Evolutionary conservation across 768 basidiomycete species (phyloP).

Genomic region (Collybia nuda): DNA sequence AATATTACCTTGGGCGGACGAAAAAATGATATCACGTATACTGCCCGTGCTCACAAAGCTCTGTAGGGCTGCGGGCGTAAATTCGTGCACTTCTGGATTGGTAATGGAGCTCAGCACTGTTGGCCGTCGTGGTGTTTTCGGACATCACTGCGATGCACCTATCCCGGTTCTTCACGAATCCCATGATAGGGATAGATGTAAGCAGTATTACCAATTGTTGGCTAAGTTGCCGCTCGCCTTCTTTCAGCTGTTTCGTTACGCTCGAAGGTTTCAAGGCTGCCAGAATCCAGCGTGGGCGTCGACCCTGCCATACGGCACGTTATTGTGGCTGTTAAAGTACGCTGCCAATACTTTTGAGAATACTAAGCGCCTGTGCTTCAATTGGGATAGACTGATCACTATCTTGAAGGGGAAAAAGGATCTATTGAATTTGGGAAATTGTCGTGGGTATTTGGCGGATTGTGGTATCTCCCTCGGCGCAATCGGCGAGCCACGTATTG

Average conservation of each 20-base stretch:
- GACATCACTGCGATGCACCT: too few relatives aligned
- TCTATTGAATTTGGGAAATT: conserved; percentile 12
- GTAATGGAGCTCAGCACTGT: too few relatives aligned
- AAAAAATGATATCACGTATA: too few relatives aligned
- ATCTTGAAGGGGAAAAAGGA: conserved; percentile 13
- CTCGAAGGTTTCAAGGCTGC: conserved; percentile 20
- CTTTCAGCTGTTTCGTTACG: conserved; percentile 16
- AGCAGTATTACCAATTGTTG: conserved; percentile 20
- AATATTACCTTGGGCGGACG: too few relatives aligned
- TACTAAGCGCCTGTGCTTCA: conserved; percentile 5
- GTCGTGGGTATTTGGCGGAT: conserved; percentile 13
- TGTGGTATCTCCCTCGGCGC: conserved; percentile 10
- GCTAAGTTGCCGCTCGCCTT: conserved; percentile 19
- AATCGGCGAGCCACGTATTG: conserved; percentile 12
- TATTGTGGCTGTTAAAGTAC: conserved; percentile 15
- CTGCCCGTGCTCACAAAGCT: too few relatives aligned
- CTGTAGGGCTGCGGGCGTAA: too few relatives aligned
- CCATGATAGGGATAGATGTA: conserved; percentile 11
- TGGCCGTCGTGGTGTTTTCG: neutral
- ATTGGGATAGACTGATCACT: neutral
- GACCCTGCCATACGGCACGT: conserved; percentile 15
- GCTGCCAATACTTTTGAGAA: conserved; percentile 17
- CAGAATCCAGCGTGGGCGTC: conserved; percentile 7
- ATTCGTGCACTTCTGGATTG: too few relatives aligned
- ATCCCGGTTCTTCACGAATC: conserved; percentile 5